Conservation (phyloP, 2,329 filamentous ascomycete genomes). For the Colletotrichum musicola region DNA sequence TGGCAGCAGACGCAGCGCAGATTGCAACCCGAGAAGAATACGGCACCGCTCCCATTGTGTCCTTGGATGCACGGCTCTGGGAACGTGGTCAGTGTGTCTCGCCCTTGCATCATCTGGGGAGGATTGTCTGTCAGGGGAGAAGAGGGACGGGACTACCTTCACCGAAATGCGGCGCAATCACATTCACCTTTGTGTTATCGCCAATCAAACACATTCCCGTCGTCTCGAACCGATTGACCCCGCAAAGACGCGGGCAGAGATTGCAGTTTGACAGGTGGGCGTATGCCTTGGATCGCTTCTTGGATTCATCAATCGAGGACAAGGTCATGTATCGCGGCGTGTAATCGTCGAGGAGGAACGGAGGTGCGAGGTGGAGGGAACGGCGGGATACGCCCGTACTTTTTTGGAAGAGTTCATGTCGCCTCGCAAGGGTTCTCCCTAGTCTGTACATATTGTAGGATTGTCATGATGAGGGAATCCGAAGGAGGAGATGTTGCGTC, state of each 20-base stretch:
- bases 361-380: constrained; percentile 67
- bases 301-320: constrained; percentile 75
- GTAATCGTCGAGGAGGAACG: constrained; percentile 81
- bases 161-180: constrained; percentile 87
- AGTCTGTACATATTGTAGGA: constrained; percentile 18
- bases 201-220: constrained; percentile 85
- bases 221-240: constrained; percentile 83
- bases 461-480: not conserved
- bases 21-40: constrained; percentile 85
- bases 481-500: constrained; percentile 18
- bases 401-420: not conserved
- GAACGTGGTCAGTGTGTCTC: constrained; percentile 25
- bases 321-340: constrained; percentile 79
- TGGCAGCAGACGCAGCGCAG: constrained; percentile 83
- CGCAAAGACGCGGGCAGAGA: constrained; percentile 81
- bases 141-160: constrained; percentile 63
- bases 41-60: constrained; percentile 81
- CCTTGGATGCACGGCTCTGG: constrained; percentile 85
- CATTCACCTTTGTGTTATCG: constrained; percentile 81
- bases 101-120: not conserved
- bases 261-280: constrained; percentile 84
- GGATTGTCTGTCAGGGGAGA: not conserved
- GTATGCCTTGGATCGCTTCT: constrained; percentile 81
- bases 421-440: not conserved
- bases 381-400: constrained; percentile 22